Conservation (phyloP, 768 basidiomycete species). For the Kwoniella shandongensis region DNA sequence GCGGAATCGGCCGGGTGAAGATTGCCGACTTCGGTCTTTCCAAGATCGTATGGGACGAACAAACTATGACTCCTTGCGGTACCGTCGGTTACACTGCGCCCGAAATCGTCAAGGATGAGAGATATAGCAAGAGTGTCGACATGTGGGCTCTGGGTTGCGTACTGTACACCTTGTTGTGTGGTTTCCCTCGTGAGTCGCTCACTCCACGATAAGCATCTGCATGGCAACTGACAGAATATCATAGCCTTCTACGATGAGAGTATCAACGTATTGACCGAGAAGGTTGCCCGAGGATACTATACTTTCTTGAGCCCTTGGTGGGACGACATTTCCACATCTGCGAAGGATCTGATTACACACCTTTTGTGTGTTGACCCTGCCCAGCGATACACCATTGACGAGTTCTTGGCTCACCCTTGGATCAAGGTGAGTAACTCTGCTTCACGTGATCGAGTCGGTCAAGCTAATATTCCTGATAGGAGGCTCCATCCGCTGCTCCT, state of each 20-base stretch:
- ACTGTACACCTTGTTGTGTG: slow-evolving; percentile 95
- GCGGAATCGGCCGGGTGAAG: slow-evolving; percentile 96
- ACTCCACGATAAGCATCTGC: neutral
- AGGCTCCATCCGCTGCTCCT: slow-evolving; percentile 61
- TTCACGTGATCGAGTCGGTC: neutral
- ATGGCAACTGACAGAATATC: neutral
- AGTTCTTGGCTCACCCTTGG: slow-evolving; percentile 96
- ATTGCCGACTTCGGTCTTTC: slow-evolving; percentile 97
- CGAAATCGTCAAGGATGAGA: slow-evolving; percentile 97
- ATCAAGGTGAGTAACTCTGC: slow-evolving; percentile 60
- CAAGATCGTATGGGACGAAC: slow-evolving; percentile 98
- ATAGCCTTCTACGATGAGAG: slow-evolving; percentile 98
- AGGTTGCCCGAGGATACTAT: slow-evolving; percentile 94
- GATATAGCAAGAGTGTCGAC: slow-evolving; percentile 69
- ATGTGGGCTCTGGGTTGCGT: slow-evolving; percentile 99
- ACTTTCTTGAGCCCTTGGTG: slow-evolving; percentile 99
- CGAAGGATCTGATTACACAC: slow-evolving; percentile 93
- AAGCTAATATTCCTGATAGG: slow-evolving; percentile 10
- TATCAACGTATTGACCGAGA: slow-evolving; percentile 96
- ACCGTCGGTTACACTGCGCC: slow-evolving; percentile 99
- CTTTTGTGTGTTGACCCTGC: slow-evolving; percentile 92
- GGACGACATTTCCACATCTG: slow-evolving; percentile 86
- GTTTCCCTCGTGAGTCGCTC: slow-evolving; percentile 61
- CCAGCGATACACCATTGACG: slow-evolving; percentile 95
- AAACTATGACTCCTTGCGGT: slow-evolving; percentile 99